phyloP scores from a whole-genome alignment of 305 asterid genomes.

The Nicotiana rustica region DNA sequence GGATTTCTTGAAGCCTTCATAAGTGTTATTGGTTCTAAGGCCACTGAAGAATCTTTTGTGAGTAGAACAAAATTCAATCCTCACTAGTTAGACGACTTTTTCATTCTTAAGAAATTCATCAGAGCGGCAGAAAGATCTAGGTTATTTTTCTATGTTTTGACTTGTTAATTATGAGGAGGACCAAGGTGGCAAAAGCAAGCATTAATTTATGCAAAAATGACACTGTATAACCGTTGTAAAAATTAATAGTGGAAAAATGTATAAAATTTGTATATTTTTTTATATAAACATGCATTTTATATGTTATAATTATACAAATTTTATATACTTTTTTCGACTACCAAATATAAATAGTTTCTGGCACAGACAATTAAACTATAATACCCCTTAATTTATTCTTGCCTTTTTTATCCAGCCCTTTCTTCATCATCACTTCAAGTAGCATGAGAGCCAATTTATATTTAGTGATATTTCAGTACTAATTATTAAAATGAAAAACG shows the following conservation, averaged over 20 bases:
- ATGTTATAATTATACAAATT: too few species aligned
- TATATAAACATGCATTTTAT: too few species aligned
- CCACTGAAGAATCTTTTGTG: constrained; percentile 73
- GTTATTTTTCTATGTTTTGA: background rate
- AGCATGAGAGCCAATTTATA: background rate
- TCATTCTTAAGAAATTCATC: too few species aligned
- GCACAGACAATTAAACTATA: too few species aligned
- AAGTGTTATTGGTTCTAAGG: constrained; percentile 65
- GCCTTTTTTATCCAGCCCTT: background rate
- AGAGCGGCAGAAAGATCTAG: background rate
- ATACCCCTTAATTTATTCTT: background rate
- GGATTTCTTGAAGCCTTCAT: constrained; percentile 47
- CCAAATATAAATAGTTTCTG: too few species aligned
- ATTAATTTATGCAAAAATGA: too few species aligned
- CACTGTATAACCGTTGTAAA: too few species aligned
- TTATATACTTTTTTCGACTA: too few species aligned
- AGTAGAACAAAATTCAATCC: background rate
- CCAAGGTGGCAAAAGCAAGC: background rate
- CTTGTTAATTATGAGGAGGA: background rate
- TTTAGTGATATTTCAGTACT: too few species aligned
- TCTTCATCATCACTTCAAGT: background rate
- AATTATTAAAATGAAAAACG: too few species aligned
- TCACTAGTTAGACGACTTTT: background rate
- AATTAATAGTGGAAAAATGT: too few species aligned
- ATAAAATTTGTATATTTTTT: too few species aligned